Evolutionary conservation across 495 filamentous ascomycete species (phyloP).

Genomic region (Aspergillus leporis): DNA sequence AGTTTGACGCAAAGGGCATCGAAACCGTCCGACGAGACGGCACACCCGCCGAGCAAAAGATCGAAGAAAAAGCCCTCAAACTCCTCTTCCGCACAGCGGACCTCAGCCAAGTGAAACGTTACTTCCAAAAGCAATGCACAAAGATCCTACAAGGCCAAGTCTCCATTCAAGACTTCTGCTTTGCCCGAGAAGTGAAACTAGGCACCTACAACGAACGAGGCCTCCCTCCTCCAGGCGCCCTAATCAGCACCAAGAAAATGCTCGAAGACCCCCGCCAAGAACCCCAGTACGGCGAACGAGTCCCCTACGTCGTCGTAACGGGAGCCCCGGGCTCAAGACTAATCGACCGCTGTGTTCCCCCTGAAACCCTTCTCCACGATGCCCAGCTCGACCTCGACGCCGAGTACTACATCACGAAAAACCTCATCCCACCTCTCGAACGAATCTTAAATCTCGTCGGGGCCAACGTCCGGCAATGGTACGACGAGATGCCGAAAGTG

Average conservation of each 20-base stretch:
- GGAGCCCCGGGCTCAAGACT: conserved; percentile 84
- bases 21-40: conserved; percentile 95
- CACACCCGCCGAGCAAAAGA: conserved; percentile 93
- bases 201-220: conserved; percentile 85
- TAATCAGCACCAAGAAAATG: conserved; percentile 85
- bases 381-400: conserved; percentile 83
- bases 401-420: conserved; percentile 96
- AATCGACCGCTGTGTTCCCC: conserved; percentile 86
- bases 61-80: conserved; percentile 91
- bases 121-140: conserved; percentile 85
- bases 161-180: conserved; percentile 94
- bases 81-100: conserved; percentile 88
- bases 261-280: conserved; percentile 79
- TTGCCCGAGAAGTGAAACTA: conserved; percentile 86
- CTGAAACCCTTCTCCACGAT: conserved; percentile 76
- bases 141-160: conserved; percentile 91
- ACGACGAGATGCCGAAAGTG: conserved; percentile 93
- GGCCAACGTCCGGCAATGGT: conserved; percentile 89
- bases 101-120: conserved; percentile 83
- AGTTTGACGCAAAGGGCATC: conserved; percentile 97
- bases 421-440: conserved; percentile 90
- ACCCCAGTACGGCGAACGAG: conserved; percentile 92
- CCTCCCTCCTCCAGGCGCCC: conserved; percentile 78
- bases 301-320: conserved; percentile 89
- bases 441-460: conserved; percentile 97